phyloP scores from a whole-genome alignment of 768 basidiomycete genomes.

The Boletales sp. region DNA sequence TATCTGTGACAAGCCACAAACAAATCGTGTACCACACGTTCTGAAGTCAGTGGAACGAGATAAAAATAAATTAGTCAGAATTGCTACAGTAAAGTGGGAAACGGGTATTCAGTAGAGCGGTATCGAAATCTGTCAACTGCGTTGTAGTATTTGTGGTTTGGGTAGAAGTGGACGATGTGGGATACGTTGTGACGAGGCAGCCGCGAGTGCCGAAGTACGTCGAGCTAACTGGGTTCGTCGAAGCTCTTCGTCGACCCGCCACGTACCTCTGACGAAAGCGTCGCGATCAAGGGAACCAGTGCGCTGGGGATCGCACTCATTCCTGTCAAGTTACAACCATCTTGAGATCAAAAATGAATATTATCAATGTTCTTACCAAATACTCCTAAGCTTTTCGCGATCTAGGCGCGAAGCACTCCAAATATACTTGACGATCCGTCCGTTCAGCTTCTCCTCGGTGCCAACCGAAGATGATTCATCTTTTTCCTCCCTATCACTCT shows the following conservation, averaged over 20 bases:
- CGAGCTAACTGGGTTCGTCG: conserved; percentile 49
- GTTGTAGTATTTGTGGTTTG: conserved; percentile 9
- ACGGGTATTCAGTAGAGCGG: conserved; percentile 18
- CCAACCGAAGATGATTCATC: conserved; percentile 24
- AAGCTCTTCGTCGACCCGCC: conserved; percentile 83
- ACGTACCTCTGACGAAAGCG: conserved; percentile 74
- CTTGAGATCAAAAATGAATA: not conserved
- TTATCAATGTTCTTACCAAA: conserved; percentile 52
- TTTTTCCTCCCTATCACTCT: conserved; percentile 25
- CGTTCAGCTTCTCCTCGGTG: conserved; percentile 50
- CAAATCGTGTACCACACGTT: conserved; percentile 1
- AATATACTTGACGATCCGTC: conserved; percentile 51
- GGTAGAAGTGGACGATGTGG: conserved; percentile 29
- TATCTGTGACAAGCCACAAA: not conserved
- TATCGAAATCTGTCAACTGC: conserved; percentile 16
- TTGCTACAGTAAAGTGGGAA: not conserved
- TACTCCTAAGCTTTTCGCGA: conserved; percentile 48
- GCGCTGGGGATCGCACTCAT: conserved; percentile 58
- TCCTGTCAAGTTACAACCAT: conserved; percentile 40
- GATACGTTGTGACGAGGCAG: conserved; percentile 32
- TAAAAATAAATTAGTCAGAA: conserved; percentile 12
- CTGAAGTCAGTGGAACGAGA: not conserved
- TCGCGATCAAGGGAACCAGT: conserved; percentile 62
- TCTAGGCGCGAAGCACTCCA: conserved; percentile 64
- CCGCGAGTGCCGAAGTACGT: conserved; percentile 30